phyloP scores from a whole-genome alignment of 345 rosid species.

The Acer yangbiense region DNA sequence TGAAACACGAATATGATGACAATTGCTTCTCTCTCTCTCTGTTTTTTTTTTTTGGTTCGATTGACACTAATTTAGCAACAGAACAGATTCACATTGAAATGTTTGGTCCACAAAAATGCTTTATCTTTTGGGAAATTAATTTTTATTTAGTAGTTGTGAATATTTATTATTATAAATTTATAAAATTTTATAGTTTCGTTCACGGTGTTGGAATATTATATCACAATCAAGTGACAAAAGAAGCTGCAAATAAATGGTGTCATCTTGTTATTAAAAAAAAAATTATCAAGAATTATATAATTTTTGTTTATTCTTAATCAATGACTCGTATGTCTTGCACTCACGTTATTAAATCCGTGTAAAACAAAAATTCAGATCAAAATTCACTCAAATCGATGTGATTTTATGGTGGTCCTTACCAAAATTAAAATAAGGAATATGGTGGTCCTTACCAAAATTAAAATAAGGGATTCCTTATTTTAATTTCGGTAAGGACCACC shows the following conservation, averaged over 20 bases:
- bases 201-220: background rate
- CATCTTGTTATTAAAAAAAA: background rate
- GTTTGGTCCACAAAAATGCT: background rate
- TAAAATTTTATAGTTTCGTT: background rate
- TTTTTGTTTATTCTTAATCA: too few relatives aligned
- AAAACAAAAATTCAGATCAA: too few relatives aligned
- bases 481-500: too few relatives aligned
- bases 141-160: background rate
- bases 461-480: too few relatives aligned
- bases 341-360: too few relatives aligned
- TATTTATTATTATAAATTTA: background rate
- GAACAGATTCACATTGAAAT: slow-evolving; percentile 16
- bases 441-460: too few relatives aligned
- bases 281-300: too few relatives aligned
- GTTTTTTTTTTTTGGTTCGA: background rate
- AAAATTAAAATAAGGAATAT: too few relatives aligned
- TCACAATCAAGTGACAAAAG: slow-evolving; percentile 8
- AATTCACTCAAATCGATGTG: too few relatives aligned
- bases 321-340: too few relatives aligned
- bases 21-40: background rate
- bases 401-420: too few relatives aligned
- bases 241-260: slow-evolving; percentile 14
- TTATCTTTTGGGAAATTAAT: background rate
- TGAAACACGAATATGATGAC: background rate
- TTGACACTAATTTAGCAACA: slow-evolving; percentile 2